Base-by-base conservation (phyloP, 1,284 basidiomycete genomes). In the Sanghuangporus weigelae region DNA sequence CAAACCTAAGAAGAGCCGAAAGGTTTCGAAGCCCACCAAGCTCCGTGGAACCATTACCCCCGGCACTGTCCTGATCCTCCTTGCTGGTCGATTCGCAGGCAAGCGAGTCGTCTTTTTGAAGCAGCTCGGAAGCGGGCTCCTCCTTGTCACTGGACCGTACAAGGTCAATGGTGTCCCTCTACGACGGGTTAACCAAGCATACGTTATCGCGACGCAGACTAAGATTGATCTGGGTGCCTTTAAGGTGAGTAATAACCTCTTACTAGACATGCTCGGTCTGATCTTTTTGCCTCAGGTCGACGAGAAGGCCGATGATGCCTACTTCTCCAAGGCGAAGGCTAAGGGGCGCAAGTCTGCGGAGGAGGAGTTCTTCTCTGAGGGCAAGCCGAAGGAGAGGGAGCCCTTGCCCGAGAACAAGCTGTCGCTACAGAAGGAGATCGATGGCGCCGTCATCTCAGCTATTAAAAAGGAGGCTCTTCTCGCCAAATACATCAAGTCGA, bases 61-160 rank as follows among this genome's bases (percentile, higher is more conserved):
- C 69, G 97, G 97, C 68, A 92, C 95, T 73, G 86, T 99, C 74
- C 84, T 99, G 70, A 98, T 99, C 78, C 84, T 99, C 72, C 87
- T 99, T 71, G 96, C 96, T 69, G 97, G 97, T 74, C 93, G 96
- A 74, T 99, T 96, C 92, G 84, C 93, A 71, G 97, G 97, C 71
- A 98, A 98, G 87, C 89, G 97, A 60, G 97, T 99, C 69, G 95
- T 99, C 64, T 97, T 96, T 82, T 83, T 99, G 79, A 98, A 98
- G 87, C 95, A 97, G 83, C 82, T 99, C 76, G 86, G 86, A 72
- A 94, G 92, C 69, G 96, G 96, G 68, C 81, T 99, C 71, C 81
- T 99, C 72, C 85, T 99, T 77, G 95, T 99, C 73, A 96, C 95
- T 59, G 97, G 97, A 67, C 97, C 97, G 63, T 98, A 89, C 89